phyloP scores from a whole-genome alignment of 306 rosid species.

The Malus sieversii region DNA sequence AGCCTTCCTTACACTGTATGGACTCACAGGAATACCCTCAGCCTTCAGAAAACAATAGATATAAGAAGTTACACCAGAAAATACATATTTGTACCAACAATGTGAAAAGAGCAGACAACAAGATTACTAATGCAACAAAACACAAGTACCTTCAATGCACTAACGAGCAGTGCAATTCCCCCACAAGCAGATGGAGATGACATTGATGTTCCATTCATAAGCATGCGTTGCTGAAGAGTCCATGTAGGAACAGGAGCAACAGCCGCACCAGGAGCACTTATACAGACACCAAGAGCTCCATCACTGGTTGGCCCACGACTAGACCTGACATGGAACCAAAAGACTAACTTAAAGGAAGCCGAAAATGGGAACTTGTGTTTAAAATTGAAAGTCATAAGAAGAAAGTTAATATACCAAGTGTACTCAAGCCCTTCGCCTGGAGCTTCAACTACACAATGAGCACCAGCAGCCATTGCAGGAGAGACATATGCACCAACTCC shows the following conservation, averaged over 20 bases:
- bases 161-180: constrained; percentile 79
- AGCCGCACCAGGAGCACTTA: constrained; percentile 99
- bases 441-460: constrained; percentile 90
- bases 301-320: constrained; percentile 98
- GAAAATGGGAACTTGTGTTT: constrained; percentile 1
- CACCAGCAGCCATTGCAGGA: constrained; percentile 98
- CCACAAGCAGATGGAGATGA: constrained; percentile 99
- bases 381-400: constrained; percentile 5
- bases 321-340: constrained; percentile 54
- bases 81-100: constrained; percentile 9
- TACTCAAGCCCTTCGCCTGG: constrained; percentile 92
- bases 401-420: constrained; percentile 65
- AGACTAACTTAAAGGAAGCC: constrained; percentile 4
- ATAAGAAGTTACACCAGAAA: constrained; percentile 17
- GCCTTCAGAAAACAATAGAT: constrained; percentile 47
- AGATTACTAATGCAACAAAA: constrained; percentile 1
- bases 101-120: constrained; percentile 14
- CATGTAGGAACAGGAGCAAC: constrained; percentile 98
- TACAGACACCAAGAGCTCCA: constrained; percentile 88
- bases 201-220: constrained; percentile 99
- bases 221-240: constrained; percentile 98
- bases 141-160: constrained; percentile 83
- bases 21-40: constrained; percentile 81
- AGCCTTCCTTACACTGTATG: constrained; percentile 80
- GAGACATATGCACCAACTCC: constrained; percentile 98